Evolutionary conservation across 192 early-diverging fungal species (phyloP).

Genomic region (Linnemannia elongata): DNA sequence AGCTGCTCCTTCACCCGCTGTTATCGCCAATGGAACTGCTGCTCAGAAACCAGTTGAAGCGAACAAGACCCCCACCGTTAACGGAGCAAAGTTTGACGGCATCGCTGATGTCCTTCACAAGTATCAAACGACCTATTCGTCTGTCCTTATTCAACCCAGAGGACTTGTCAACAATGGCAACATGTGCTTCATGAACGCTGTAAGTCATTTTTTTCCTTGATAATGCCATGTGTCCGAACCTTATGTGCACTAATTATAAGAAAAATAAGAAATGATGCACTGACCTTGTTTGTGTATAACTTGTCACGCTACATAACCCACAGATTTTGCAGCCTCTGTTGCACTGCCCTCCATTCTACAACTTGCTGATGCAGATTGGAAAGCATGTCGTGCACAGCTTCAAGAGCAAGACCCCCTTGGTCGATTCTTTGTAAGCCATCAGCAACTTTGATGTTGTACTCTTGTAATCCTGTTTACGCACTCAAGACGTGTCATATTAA

Average conservation of each 20-base stretch:
- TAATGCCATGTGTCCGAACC: not conserved
- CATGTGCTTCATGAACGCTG: conserved; percentile 98
- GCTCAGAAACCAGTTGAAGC: not conserved
- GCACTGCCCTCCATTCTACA: conserved; percentile 94
- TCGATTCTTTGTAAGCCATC: conserved; percentile 84
- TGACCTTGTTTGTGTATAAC: conserved; percentile 5
- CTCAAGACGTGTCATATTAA: not conserved
- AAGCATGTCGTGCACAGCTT: conserved; percentile 77
- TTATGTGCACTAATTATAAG: not conserved
- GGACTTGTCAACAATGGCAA: conserved; percentile 98
- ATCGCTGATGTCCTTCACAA: conserved; percentile 59
- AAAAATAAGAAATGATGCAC: conserved; percentile 4
- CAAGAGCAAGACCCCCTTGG: conserved; percentile 82
- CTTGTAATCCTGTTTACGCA: not conserved
- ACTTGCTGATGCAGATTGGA: conserved; percentile 79
- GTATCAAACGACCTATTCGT: conserved; percentile 57
- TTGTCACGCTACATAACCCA: not conserved
- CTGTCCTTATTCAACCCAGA: conserved; percentile 77
- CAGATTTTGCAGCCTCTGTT: conserved; percentile 91
- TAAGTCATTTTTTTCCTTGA: conserved; percentile 53
- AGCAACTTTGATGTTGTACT: not conserved
- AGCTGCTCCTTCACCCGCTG: conserved; percentile 12
- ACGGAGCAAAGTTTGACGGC: conserved; percentile 50
- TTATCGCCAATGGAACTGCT: conserved; percentile 43
- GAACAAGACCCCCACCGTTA: conserved; percentile 8